phyloP scores from a whole-genome alignment of 148 eudicot genomes.

The Fallopia convolvulus region DNA sequence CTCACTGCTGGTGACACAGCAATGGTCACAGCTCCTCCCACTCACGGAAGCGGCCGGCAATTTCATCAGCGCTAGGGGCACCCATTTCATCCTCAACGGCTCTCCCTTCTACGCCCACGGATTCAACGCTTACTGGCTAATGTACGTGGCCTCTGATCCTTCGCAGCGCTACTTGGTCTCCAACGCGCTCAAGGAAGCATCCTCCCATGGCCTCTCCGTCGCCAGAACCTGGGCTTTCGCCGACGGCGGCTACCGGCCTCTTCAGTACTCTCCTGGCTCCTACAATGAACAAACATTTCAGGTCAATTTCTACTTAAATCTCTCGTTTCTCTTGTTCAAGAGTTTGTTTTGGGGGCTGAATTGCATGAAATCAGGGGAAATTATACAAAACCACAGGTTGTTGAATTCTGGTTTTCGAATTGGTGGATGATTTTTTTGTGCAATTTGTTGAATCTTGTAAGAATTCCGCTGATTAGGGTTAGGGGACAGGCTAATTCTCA shows the following conservation, averaged over 20 bases:
- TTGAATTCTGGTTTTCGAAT: too few relatives aligned
- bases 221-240: conserved; percentile 97
- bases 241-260: conserved; percentile 69
- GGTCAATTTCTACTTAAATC: conserved; percentile 23
- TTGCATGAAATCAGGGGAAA: too few relatives aligned
- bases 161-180: conserved; percentile 63
- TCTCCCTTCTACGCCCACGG: conserved; percentile 82
- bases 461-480: too few relatives aligned
- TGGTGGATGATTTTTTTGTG: too few relatives aligned
- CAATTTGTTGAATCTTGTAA: too few relatives aligned
- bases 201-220: conserved; percentile 60
- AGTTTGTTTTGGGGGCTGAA: not conserved
- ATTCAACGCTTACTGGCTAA: conserved; percentile 96
- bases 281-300: conserved; percentile 68
- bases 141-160: conserved; percentile 79
- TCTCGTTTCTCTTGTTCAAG: not conserved
- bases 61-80: conserved; percentile 62
- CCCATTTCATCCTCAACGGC: conserved; percentile 71
- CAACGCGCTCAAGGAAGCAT: conserved; percentile 59
- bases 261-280: conserved; percentile 76
- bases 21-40: not conserved
- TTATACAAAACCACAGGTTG: too few relatives aligned
- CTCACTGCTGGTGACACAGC: not conserved
- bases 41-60: conserved; percentile 8
- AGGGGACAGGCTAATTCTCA: too few relatives aligned